Base-by-base conservation (phyloP, 345 rosid genomes). In the Eucalyptus sp. region DNA sequence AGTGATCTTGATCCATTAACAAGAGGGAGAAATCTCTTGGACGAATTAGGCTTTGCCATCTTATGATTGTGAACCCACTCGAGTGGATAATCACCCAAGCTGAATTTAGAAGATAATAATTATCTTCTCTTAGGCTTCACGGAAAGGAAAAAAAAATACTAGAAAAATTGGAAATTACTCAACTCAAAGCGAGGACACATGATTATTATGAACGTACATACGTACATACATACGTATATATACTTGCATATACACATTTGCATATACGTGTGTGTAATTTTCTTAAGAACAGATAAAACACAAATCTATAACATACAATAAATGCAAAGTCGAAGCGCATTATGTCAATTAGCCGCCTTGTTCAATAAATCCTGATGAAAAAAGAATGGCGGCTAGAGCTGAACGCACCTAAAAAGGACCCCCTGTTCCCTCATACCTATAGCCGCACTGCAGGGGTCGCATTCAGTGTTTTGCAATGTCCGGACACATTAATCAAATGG, bases 131-230 rank as follows among this genome's bases (percentile, higher is more conserved):
- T 56, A 56, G 29, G 3, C 29, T 56, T 24, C 29, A 56, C 62
- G 13, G 13, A 56, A 56, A 24, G 62, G 13, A n/a, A n/a, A 56
- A 56, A 56, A 24, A 56, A 56, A 22, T 54, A 54, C 3, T 9
- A 22, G 27, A 56, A 56, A 0, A 56, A 4, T 56, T 22, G 62
- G 3, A 56, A 56, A 24, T 24, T 9, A 56, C 29, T 56, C 6
- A 1, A 24, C 13, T 2, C 62, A 56, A 56, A 56, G 62, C 13
- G 27, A 56, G 0, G 27, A 13, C 29, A 10, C 62, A 4, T 24
- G 62, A 56, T 24, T 56, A 10, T 24, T 56, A 56, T 56, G 62
- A 56, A 10, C 1, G 2, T 56, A 56, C 62, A 24, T 56, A 10
- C 0, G 29, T 56, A 56, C 62, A 24, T 56, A 56, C 62, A 56